Base-by-base conservation (phyloP, 352 stramenopile species). In the Globisporangium uncinulatum region DNA sequence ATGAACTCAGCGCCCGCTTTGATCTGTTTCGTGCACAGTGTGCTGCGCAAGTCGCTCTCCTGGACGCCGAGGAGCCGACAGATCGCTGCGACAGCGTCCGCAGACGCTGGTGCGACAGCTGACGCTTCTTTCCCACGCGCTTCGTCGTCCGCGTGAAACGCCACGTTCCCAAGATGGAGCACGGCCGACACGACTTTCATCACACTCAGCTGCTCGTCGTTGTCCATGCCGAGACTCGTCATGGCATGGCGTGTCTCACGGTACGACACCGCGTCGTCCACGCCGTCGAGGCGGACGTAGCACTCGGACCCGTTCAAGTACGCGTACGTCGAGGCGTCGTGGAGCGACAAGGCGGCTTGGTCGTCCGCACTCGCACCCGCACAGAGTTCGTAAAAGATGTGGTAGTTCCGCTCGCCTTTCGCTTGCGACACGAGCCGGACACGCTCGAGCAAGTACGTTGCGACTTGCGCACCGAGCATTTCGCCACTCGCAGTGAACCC, bases 361-460 rank as follows among this genome's bases (percentile, higher is more conserved):
- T 94, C 79, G 14, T 69, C 61, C 17, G 53, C 67, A 2, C 72
- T 89, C 2, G 80, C 83, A 14, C 93, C 93, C n/a, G 73, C 67
- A 62, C 86, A 78, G 59, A 98, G 76, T 68, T 99, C 94, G 66
- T 99, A 99, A 60, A 99, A 99, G 56, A 98, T 96, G 65, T 99
- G 97, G 70, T 98, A 99, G 57, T 97, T 98, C 32, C 97, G 88
- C 64, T 99, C 97, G 6, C 89, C 91, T n/a, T 94, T 83, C 41
- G 79, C 81, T 45, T 98, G 94, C 2, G 82, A 91, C 29, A 99
- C 89, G 4, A 99, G 70, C 15, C 96, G 83, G 10, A 98, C 92
- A 54, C 97, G 97, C 67, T 99, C 96, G 6, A 99, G 67, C 21
- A 99, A 65, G 54, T 99, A 99, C 14, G 94, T 98, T 11, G 81